phyloP scores from a whole-genome alignment of 257 asterid genomes.

The Solanum pimpinellifolium region DNA sequence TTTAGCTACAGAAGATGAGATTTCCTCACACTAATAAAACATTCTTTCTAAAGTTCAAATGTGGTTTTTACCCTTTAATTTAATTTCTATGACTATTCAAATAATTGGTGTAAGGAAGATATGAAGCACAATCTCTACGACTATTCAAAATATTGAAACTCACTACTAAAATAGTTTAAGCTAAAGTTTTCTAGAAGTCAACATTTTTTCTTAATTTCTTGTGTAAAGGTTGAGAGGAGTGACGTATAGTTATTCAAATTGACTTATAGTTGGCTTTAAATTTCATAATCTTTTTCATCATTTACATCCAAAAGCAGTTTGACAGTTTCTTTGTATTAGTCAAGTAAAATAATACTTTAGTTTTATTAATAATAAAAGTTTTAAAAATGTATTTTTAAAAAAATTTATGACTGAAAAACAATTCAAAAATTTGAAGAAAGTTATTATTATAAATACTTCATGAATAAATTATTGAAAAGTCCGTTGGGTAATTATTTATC shows the following conservation, averaged over 20 bases:
- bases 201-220: not conserved
- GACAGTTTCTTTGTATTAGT: not conserved
- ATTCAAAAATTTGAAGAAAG: no score
- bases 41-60: not conserved
- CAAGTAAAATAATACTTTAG: not conserved
- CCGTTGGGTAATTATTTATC: not conserved
- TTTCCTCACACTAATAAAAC: not conserved
- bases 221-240: not conserved
- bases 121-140: not conserved
- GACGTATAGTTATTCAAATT: not conserved
- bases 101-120: not conserved
- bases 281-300: not conserved
- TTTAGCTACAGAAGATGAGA: no score
- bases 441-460: not conserved
- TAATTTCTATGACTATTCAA: not conserved
- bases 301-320: not conserved
- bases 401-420: not conserved
- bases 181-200: not conserved
- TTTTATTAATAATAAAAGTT: not conserved
- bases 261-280: not conserved
- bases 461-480: no score
- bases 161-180: not conserved
- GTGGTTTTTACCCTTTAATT: not conserved
- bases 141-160: not conserved
- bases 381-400: not conserved